Evolutionary conservation across 345 rosid species (phyloP), one percentile per base, ranked within the genome.

Genomic region (Combretum micranthum): DNA sequence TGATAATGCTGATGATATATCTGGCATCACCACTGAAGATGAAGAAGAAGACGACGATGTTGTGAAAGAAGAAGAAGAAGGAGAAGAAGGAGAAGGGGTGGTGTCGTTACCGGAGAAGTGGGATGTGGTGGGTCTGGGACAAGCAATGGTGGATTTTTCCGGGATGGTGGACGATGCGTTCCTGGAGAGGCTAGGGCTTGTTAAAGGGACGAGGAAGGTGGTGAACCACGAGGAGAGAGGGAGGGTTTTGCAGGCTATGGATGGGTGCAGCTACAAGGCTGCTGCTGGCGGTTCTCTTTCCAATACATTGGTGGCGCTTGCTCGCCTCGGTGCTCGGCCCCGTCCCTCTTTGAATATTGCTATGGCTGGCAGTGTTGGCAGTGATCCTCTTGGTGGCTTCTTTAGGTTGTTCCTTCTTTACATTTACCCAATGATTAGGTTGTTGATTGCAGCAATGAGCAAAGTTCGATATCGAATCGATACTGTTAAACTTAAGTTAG

Each of bases 251-350:
- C 88, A 67, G 63, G 98, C 97, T 22, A 88, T 92, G 98, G 98
- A 92, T 71, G 98, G 98, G 63, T 86, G 98, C 75, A 86, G 85
- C 79, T 92, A 88, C 63, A 92, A 92, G 78, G 98, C 97, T 2
- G 98, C 97, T 49, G 96, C 95, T 57, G 98, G 98, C 55, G 98
- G 98, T 19, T 92, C 98, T 65, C 89, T 92, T 68, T 92, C 98
- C 20, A 92, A 86, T 61, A 92, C 80, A 48, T 76, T 92, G 10
- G 98, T 88, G 52, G 95, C 98, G 39, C 68, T 92, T 43, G 93
- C 98, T 12, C 84, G 97, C 76, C 83, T 92, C 50, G 87, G 96
- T 53, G 59, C 68, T 60, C 76, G 69, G 61, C 75, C 96, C 25
- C 82, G 87, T 55, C 91, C 84, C 44, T 61, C 83, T 49, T 66